These are phyloP conservation scores for Casuarina cunninghamiana DNA, from an alignment of 306 rosid genomes.

Conservation along the genomic window DNA sequence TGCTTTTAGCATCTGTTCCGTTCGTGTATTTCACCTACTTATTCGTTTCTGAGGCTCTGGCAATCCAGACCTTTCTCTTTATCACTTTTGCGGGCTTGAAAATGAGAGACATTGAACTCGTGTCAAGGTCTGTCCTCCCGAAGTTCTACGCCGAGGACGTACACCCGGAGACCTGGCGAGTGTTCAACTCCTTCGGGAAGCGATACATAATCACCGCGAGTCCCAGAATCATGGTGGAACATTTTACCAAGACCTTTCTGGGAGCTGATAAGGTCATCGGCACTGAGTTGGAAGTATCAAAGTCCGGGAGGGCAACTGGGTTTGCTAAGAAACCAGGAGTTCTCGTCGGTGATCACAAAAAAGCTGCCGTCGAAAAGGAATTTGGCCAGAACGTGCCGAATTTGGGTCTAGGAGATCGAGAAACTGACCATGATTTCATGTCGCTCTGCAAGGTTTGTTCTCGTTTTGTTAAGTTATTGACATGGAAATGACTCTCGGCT, in stretches of 20 bases:
- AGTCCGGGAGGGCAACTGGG: conserved; percentile 73
- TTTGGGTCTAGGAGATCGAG: conserved; percentile 82
- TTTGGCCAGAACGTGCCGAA: conserved; percentile 64
- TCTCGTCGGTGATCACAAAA: conserved; percentile 70
- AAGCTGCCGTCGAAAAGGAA: conserved; percentile 55
- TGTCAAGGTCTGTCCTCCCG: conserved; percentile 69
- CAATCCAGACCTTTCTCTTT: conserved; percentile 62
- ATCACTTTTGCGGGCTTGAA: conserved; percentile 62
- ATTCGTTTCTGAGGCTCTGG: conserved; percentile 57
- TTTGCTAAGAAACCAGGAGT: conserved; percentile 77
- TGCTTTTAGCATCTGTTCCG: conserved; percentile 59
- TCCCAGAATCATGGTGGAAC: conserved; percentile 86
- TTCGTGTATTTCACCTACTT: conserved; percentile 63
- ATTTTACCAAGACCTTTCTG: conserved; percentile 57
- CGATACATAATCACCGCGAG: conserved; percentile 71
- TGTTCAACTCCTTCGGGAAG: conserved; percentile 79
- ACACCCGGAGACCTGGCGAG: conserved; percentile 68
- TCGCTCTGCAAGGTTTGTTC: conserved; percentile 81
- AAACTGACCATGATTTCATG: conserved; percentile 87
- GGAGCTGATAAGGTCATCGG: conserved; percentile 88
- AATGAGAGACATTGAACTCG: conserved; percentile 64
- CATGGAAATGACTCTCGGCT: background rate
- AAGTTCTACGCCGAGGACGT: conserved; percentile 82
- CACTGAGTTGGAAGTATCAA: conserved; percentile 57
- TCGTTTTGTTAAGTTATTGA: background rate